Conservation (phyloP, 257 asterid genomes). For the Linderniella brevidens region DNA sequence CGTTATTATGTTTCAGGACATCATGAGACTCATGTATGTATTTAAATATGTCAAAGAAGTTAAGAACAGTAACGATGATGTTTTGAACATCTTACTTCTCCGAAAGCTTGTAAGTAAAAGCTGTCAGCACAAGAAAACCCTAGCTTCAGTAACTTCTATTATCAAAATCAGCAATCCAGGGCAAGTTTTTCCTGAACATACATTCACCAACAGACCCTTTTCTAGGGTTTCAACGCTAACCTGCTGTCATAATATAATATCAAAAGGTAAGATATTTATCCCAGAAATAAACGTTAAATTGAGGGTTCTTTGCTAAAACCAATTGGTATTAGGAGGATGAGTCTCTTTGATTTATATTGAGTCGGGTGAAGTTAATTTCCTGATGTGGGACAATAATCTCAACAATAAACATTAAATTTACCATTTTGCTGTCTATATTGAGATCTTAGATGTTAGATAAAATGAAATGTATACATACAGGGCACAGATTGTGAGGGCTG, state of each 20-base stretch:
- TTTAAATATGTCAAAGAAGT: neutral
- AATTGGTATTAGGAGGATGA: too few relatives aligned
- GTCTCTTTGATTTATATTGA: too few relatives aligned
- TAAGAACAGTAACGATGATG: neutral
- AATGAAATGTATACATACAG: slow-evolving; percentile 18
- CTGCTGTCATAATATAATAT: slow-evolving; percentile 20
- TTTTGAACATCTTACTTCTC: slow-evolving; percentile 44
- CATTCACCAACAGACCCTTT: slow-evolving; percentile 60
- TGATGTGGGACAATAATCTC: too few relatives aligned
- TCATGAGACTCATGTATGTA: too few relatives aligned
- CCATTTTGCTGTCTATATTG: neutral
- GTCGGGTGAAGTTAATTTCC: too few relatives aligned
- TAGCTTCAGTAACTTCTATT: slow-evolving; percentile 65
- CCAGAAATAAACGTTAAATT: too few relatives aligned
- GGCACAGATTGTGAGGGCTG: slow-evolving; percentile 24
- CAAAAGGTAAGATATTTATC: neutral
- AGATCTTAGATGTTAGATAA: neutral
- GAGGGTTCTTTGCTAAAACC: too few relatives aligned
- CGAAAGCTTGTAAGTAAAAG: slow-evolving; percentile 70
- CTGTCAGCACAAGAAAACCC: slow-evolving; percentile 70
- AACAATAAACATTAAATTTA: neutral
- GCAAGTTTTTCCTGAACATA: slow-evolving; percentile 39
- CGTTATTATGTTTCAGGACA: slow-evolving; percentile 32
- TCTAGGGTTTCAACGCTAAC: slow-evolving; percentile 76
- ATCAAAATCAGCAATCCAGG: slow-evolving; percentile 62